Conservation (phyloP, 1,139 yeast genomes). For the Hyphopichia pseudoburtonii region DNA sequence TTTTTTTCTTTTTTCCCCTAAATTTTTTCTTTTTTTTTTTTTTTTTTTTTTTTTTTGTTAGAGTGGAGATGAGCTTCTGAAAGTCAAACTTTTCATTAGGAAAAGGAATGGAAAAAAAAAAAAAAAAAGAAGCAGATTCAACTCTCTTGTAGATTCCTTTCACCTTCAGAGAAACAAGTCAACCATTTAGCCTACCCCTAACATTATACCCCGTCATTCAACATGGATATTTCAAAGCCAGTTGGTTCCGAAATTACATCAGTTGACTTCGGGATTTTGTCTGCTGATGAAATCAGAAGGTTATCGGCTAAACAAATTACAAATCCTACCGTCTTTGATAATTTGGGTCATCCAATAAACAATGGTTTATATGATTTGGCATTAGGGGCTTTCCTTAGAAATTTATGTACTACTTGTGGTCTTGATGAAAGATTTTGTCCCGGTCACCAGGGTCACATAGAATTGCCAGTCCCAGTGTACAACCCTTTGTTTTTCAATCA, state of each 20-base stretch:
- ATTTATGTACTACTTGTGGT: slow-evolving; percentile 94
- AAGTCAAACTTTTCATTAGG: slow-evolving; percentile 1
- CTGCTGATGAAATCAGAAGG: slow-evolving; percentile 78
- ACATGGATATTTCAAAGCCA: slow-evolving; percentile 93
- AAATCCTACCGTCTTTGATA: slow-evolving; percentile 92
- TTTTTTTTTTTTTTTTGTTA: neutral
- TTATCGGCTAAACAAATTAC: slow-evolving; percentile 93
- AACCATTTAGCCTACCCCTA: neutral
- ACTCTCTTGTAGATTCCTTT: no score
- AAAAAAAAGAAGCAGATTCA: neutral
- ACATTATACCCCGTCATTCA: slow-evolving; percentile 4
- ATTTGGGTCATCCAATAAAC: slow-evolving; percentile 90
- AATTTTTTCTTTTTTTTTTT: slow-evolving; percentile 1
- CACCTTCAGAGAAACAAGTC: no score
- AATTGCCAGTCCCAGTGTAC: slow-evolving; percentile 92
- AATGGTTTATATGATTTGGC: slow-evolving; percentile 95
- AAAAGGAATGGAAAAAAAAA: no score
- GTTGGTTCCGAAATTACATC: slow-evolving; percentile 91
- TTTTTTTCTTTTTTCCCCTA: neutral
- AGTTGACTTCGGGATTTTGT: slow-evolving; percentile 87
- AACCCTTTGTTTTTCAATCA: slow-evolving; percentile 94
- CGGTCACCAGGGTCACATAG: slow-evolving; percentile 98
- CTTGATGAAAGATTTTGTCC: slow-evolving; percentile 93
- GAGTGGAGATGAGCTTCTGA: slow-evolving; percentile 3
- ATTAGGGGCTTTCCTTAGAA: slow-evolving; percentile 87